phyloP scores from a whole-genome alignment of 1,284 basidiomycete genomes.

The Inonotus obliquus region DNA sequence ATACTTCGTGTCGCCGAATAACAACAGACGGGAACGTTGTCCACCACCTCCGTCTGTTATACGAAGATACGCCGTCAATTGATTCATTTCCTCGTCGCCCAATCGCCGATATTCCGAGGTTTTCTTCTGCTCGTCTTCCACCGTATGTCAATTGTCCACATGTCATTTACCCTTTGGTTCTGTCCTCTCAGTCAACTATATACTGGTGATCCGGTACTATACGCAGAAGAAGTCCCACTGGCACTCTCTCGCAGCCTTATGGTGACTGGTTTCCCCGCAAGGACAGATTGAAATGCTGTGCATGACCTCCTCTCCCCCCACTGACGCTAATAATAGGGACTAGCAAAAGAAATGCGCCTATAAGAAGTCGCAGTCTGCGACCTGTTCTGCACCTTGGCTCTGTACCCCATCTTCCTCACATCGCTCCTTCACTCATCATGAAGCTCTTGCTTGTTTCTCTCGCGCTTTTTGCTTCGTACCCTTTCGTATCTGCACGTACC shows the following conservation, averaged over 20 bases:
- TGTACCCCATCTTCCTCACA: not conserved
- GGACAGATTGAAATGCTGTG: not conserved
- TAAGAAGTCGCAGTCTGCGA: not conserved
- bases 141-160: not conserved
- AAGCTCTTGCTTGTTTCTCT: not conserved
- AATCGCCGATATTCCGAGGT: not conserved
- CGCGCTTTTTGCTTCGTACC: not conserved
- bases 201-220: too few species aligned
- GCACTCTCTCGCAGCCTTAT: not conserved
- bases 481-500: slow-evolving; percentile 4
- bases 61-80: not conserved
- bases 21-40: too few species aligned
- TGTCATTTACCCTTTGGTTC: not conserved
- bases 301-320: not conserved
- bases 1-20: too few species aligned
- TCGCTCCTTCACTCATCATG: not conserved
- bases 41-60: not conserved
- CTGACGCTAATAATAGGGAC: not conserved
- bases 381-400: not conserved
- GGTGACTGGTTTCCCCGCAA: too few species aligned
- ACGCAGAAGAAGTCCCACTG: not conserved
- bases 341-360: not conserved
- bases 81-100: not conserved
- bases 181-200: not conserved
- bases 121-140: not conserved